Percentiles rank a stretch among this genome's conserved stretches.
Conservation (phyloP, 2,329 filamentous ascomycete genomes). For the Aspergillus japonicus region DNA sequence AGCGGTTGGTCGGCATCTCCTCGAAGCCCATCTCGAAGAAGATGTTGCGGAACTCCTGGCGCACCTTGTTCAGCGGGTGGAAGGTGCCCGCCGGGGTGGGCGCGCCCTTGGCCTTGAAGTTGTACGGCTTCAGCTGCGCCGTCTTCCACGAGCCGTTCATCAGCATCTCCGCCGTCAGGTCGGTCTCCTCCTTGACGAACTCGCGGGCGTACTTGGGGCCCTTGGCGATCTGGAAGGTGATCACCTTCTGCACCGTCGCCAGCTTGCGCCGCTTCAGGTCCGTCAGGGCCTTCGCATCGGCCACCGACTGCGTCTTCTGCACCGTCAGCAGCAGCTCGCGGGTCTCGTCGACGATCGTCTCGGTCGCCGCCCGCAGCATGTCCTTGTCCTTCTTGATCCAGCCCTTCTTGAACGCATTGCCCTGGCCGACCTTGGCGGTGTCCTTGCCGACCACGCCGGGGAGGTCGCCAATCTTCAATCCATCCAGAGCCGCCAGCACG, state of each 20-base stretch:
- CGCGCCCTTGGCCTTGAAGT: conserved; percentile 68
- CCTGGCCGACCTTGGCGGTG: conserved; percentile 70
- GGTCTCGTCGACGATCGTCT: conserved; percentile 78
- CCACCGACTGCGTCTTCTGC: conserved; percentile 65
- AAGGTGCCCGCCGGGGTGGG: conserved; percentile 49
- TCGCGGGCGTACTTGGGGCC: conserved; percentile 85
- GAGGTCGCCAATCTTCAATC: conserved; percentile 75
- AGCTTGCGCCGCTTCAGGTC: conserved; percentile 94
- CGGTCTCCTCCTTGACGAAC: conserved; percentile 89
- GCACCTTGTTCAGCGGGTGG: conserved; percentile 80
- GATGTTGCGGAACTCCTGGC: conserved; percentile 92
- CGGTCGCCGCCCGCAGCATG: conserved; percentile 55
- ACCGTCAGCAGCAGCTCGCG: conserved; percentile 73
- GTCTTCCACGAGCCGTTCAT: conserved; percentile 85
- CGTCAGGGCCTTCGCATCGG: conserved; percentile 71
- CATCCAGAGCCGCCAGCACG: conserved; percentile 69
- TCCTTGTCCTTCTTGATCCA: conserved; percentile 66
- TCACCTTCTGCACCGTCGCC: conserved; percentile 76
- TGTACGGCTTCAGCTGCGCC: conserved; percentile 81
- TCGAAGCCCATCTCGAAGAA: conserved; percentile 99
- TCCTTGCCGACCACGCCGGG: conserved; percentile 49
- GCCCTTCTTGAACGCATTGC: conserved; percentile 81
- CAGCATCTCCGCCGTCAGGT: conserved; percentile 92
- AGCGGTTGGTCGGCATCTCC: conserved; percentile 94
- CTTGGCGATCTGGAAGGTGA: conserved; percentile 80